Evolutionary conservation across 345 rosid species (phyloP).

Genomic region (Populus deltoides): DNA sequence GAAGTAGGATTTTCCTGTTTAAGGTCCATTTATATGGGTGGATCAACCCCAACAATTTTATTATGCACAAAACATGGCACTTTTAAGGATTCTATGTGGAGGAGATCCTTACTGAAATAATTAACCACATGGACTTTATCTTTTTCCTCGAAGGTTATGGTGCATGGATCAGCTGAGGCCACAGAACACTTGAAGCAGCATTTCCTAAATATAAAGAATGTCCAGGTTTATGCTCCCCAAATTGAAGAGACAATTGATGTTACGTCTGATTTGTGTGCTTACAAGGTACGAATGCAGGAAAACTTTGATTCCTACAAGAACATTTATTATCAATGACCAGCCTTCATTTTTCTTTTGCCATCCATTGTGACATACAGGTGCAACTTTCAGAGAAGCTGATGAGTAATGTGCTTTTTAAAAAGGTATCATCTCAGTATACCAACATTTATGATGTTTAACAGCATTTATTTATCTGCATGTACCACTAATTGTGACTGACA

Average conservation of each 20-base stretch:
- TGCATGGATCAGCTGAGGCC: slow-evolving; percentile 95
- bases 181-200: slow-evolving; percentile 97
- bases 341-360: slow-evolving; percentile 14
- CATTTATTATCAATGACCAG: background rate
- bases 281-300: slow-evolving; percentile 51
- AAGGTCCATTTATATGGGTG: no score
- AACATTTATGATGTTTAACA: background rate
- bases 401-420: slow-evolving; percentile 93
- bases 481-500: background rate
- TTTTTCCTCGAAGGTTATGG: slow-evolving; percentile 65
- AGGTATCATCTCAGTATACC: slow-evolving; percentile 41
- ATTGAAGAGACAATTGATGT: slow-evolving; percentile 89
- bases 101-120: background rate
- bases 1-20: no score
- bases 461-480: background rate
- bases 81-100: background rate
- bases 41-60: no score
- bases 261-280: slow-evolving; percentile 94
- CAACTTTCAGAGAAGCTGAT: slow-evolving; percentile 94
- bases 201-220: slow-evolving; percentile 64
- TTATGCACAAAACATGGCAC: background rate
- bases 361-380: slow-evolving; percentile 47
- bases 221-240: slow-evolving; percentile 87
- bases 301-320: background rate
- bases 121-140: background rate